Conservation (phyloP, 257 asterid species). For the Primulina tabacum region DNA sequence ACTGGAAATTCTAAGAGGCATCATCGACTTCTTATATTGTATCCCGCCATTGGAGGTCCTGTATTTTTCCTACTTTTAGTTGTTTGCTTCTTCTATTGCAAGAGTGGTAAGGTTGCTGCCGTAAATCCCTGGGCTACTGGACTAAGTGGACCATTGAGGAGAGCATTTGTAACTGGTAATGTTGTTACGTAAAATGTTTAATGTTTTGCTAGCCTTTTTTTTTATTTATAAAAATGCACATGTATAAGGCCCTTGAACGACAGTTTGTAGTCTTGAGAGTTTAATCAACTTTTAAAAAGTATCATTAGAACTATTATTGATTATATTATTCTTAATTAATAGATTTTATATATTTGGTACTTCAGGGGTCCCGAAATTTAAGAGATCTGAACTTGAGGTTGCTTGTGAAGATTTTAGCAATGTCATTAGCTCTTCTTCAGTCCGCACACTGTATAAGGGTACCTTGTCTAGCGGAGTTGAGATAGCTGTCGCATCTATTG, state of each 20-base stretch:
- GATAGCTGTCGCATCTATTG: constrained; percentile 74
- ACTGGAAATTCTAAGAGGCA: constrained; percentile 9
- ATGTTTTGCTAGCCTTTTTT: neutral
- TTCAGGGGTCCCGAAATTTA: constrained; percentile 80
- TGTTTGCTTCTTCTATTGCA: constrained; percentile 32
- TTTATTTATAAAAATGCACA: neutral
- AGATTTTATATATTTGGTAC: constrained; percentile 17
- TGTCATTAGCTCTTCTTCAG: constrained; percentile 62
- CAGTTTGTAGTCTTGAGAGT: neutral
- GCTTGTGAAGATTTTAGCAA: constrained; percentile 97
- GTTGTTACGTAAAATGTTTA: neutral
- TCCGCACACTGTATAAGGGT: constrained; percentile 71
- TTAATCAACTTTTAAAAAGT: neutral
- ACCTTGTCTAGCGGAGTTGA: constrained; percentile 86
- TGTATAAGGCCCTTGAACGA: neutral
- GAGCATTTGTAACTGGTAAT: constrained; percentile 78
- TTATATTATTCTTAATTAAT: neutral
- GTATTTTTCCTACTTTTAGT: constrained; percentile 41
- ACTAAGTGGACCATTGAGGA: constrained; percentile 88
- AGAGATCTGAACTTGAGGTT: constrained; percentile 67
- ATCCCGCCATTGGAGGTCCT: constrained; percentile 54
- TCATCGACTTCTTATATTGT: constrained; percentile 30
- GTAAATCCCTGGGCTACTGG: constrained; percentile 96
- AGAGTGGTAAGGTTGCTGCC: constrained; percentile 56
- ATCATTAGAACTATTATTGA: neutral